Conservation (phyloP, 805 yeast genomes). For the Saturnispora bothae region DNA sequence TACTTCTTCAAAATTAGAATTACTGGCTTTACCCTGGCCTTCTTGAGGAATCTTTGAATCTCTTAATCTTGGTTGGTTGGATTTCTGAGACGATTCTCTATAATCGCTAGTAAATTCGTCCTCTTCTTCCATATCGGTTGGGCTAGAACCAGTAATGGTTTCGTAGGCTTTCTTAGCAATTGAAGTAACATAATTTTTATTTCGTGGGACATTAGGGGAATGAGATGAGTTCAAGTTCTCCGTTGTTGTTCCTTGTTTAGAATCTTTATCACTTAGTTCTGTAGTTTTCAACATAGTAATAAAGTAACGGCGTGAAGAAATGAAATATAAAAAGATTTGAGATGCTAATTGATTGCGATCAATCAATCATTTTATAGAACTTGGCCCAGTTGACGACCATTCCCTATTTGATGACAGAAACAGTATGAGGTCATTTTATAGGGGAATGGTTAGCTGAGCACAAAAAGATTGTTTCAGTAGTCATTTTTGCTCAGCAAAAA, state of each 20-base stretch:
- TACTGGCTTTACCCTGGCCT: no score
- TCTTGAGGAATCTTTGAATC: no score
- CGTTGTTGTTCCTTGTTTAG: neutral
- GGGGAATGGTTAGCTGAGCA: conserved; percentile 1
- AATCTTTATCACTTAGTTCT: no score
- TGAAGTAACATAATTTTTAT: conserved; percentile 5
- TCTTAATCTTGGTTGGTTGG: neutral
- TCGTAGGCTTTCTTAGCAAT: conserved; percentile 8
- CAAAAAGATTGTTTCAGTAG: no score
- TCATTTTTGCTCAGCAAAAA: neutral
- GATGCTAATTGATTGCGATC: neutral
- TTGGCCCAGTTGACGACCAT: neutral
- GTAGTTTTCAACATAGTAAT: no score
- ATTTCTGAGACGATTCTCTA: neutral
- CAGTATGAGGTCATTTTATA: neutral
- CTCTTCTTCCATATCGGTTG: neutral
- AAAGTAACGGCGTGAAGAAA: no score
- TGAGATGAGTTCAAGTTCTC: no score
- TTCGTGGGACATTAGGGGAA: conserved; percentile 12
- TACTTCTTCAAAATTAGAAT: no score
- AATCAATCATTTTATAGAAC: neutral
- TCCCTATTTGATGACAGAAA: neutral
- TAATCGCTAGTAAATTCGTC: neutral
- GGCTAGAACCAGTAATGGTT: neutral
- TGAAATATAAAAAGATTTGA: neutral